These are phyloP conservation scores for Gynochthodes officinalis DNA, from an alignment of 257 asterid genomes.

Conservation along the genomic window DNA sequence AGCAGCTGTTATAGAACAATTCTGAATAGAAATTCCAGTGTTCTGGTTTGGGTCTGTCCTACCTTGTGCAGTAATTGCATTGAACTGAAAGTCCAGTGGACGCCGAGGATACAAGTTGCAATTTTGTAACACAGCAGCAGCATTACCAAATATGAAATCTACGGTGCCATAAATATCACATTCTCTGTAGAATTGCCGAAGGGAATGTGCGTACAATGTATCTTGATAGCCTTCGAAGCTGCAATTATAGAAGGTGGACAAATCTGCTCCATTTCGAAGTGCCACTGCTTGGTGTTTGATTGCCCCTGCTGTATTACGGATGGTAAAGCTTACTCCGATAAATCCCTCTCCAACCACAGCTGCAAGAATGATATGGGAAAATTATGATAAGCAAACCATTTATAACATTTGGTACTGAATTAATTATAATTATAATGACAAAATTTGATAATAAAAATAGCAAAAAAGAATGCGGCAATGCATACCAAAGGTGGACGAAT, in stretches of 20 bases:
- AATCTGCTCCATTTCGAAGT: constrained; percentile 62
- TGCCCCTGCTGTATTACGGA: constrained; percentile 83
- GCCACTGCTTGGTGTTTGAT: constrained; percentile 81
- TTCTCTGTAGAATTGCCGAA: constrained; percentile 63
- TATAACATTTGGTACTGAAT: too few relatives aligned
- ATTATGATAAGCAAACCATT: not conserved
- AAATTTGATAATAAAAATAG: too few relatives aligned
- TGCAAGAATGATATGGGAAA: constrained; percentile 13
- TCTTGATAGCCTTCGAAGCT: constrained; percentile 85
- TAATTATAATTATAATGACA: not conserved
- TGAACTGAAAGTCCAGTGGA: constrained; percentile 58
- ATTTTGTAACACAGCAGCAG: constrained; percentile 56
- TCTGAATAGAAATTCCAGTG: constrained; percentile 71
- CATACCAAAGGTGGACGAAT: constrained; percentile 60
- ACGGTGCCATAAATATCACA: constrained; percentile 79
- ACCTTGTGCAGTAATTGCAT: constrained; percentile 77
- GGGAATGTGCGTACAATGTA: constrained; percentile 65
- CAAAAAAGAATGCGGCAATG: not conserved
- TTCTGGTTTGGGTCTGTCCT: constrained; percentile 67
- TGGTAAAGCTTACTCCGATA: constrained; percentile 48
- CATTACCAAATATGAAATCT: constrained; percentile 84
- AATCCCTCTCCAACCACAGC: constrained; percentile 62
- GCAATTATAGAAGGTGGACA: constrained; percentile 72
- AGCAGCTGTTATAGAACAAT: constrained; percentile 50
- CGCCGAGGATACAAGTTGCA: constrained; percentile 62